These are phyloP conservation scores for Williopsis jadinii DNA, from an alignment of 1,139 yeast species.

Conservation along the genomic window DNA sequence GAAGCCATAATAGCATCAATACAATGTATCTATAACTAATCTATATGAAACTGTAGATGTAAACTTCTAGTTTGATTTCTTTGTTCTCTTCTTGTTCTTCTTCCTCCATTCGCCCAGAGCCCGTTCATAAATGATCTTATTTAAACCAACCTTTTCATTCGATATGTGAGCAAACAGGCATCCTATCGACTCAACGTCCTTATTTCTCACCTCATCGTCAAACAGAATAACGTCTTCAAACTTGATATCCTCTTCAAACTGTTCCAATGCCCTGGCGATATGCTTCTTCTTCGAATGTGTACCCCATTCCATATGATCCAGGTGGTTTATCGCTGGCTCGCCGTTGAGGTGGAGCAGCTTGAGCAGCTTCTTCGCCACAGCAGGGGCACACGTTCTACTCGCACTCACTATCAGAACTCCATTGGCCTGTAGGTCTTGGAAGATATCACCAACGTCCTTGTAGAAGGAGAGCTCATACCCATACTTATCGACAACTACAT, in stretches of 20 bases:
- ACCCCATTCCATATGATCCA: conserved; percentile 60
- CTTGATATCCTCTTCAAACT: conserved; percentile 35
- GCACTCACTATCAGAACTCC: conserved; percentile 53
- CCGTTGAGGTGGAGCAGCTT: conserved; percentile 41
- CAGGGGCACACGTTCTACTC: conserved; percentile 56
- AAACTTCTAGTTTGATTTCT: too few species aligned
- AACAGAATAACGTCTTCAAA: conserved; percentile 51
- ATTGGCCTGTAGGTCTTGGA: conserved; percentile 35
- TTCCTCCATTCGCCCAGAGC: conserved; percentile 37
- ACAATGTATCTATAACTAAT: too few species aligned
- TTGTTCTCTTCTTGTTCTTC: too few species aligned
- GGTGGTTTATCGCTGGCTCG: conserved; percentile 39
- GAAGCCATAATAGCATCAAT: too few species aligned
- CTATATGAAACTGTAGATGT: too few species aligned
- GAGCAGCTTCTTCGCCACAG: conserved; percentile 51
- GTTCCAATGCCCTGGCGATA: conserved; percentile 38
- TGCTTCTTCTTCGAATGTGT: conserved; percentile 57
- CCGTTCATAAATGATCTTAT: conserved; percentile 37
- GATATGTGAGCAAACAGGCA: conserved; percentile 52
- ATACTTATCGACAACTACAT: conserved; percentile 25
- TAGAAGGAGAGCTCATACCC: conserved; percentile 48
- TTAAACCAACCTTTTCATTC: conserved; percentile 40
- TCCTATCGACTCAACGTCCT: conserved; percentile 55
- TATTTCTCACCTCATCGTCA: conserved; percentile 64
- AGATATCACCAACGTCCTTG: conserved; percentile 52